Percentiles rank a stretch among this genome's conserved stretches.
Evolutionary conservation across 192 early-diverging fungal species (phyloP).

Genomic region (Entophlyctis luteolus): DNA sequence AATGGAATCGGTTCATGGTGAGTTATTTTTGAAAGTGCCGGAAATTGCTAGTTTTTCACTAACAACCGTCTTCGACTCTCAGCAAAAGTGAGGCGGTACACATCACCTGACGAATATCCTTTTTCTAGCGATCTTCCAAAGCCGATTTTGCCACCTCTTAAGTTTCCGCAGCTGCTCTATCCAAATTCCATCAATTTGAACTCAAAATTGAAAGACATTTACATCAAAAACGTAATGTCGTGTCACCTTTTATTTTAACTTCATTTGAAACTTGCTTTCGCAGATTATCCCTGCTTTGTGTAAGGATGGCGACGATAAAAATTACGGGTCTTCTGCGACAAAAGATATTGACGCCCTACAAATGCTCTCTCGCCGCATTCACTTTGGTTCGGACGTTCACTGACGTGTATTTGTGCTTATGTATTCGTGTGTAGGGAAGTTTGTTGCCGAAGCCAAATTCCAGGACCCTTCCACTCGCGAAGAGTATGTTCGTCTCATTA

Average conservation of each 20-base stretch:
- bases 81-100: conserved; percentile 78
- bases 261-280: too few relatives aligned
- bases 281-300: conserved; percentile 64
- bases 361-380: conserved; percentile 85
- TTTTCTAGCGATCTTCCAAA: conserved; percentile 78
- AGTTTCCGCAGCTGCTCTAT: conserved; percentile 70
- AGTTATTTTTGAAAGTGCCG: not conserved
- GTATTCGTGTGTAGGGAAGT: conserved; percentile 64
- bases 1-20: conserved; percentile 87
- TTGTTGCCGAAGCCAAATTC: conserved; percentile 97
- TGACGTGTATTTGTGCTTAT: not conserved
- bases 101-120: conserved; percentile 92
- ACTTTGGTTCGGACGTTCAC: conserved; percentile 64
- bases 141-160: conserved; percentile 79
- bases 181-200: conserved; percentile 87
- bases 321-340: conserved; percentile 92
- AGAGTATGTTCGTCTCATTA: conserved; percentile 73
- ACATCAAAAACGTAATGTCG: conserved; percentile 66
- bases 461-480: conserved; percentile 69
- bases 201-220: conserved; percentile 74
- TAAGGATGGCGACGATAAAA: conserved; percentile 69
- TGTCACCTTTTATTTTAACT: too few relatives aligned
- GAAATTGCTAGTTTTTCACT: not conserved
- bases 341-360: conserved; percentile 91
- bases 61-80: not conserved